Conservation (phyloP, 2,329 filamentous ascomycete species). For the Sarocladiaceae sp. region DNA sequence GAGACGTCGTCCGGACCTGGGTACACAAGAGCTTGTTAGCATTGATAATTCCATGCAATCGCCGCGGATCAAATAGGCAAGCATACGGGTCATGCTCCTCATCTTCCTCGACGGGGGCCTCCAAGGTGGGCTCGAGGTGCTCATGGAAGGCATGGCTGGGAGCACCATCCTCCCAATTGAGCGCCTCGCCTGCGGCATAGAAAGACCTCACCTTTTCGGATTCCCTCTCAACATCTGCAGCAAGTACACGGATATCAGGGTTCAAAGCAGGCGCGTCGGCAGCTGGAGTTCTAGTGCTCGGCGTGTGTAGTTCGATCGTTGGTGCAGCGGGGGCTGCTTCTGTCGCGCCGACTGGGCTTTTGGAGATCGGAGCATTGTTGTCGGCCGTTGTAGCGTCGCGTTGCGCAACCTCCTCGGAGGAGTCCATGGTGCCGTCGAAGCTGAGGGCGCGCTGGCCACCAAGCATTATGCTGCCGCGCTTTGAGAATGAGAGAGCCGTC, state of each 20-base stretch:
- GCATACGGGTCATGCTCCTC: constrained; percentile 53
- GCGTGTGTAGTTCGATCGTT: background rate
- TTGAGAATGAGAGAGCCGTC: constrained; percentile 54
- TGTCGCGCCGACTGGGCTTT: background rate
- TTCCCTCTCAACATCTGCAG: constrained; percentile 55
- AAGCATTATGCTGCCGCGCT: constrained; percentile 61
- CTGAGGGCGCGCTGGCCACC: constrained; percentile 36
- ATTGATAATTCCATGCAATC: background rate
- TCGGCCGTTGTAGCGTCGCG: constrained; percentile 1
- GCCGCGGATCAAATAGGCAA: constrained; percentile 34
- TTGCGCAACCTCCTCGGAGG: constrained; percentile 9
- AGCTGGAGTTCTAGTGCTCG: constrained; percentile 9
- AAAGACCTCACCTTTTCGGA: constrained; percentile 66
- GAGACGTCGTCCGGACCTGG: constrained; percentile 24
- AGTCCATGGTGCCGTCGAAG: constrained; percentile 18
- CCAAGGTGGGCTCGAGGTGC: constrained; percentile 41
- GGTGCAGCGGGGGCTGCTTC: constrained; percentile 7
- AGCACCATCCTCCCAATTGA: constrained; percentile 49
- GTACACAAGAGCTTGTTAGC: background rate
- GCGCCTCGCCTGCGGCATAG: constrained; percentile 53
- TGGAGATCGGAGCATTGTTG: constrained; percentile 16
- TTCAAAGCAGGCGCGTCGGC: constrained; percentile 4
- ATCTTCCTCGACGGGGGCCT: constrained; percentile 45
- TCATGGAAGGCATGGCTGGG: constrained; percentile 41
- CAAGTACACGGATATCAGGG: constrained; percentile 49